phyloP scores from a whole-genome alignment of 2,329 filamentous ascomycete genomes.

The Ceratocystis smalleyi region DNA sequence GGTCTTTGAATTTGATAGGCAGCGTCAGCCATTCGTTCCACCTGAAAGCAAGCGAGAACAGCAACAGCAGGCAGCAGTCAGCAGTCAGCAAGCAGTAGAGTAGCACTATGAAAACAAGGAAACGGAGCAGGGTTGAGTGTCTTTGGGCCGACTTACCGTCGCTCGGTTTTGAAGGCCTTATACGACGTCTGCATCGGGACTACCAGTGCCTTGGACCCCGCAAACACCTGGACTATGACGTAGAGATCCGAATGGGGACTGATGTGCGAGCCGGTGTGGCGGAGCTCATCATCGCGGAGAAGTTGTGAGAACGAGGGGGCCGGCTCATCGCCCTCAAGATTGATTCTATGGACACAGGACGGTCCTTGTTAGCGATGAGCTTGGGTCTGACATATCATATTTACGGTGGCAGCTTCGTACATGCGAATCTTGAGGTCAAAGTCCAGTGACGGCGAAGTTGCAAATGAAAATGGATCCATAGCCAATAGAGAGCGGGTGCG shows the following conservation, averaged over 20 bases:
- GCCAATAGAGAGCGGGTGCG: neutral
- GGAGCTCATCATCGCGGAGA: slow-evolving; percentile 60
- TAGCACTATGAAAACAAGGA: neutral
- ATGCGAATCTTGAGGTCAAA: slow-evolving; percentile 55
- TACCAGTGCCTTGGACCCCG: slow-evolving; percentile 85
- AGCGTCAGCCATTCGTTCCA: slow-evolving; percentile 97
- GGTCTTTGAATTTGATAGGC: slow-evolving; percentile 67
- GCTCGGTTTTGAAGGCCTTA: slow-evolving; percentile 66
- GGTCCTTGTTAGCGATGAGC: neutral
- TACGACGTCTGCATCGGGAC: slow-evolving; percentile 87
- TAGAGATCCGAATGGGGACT: slow-evolving; percentile 77
- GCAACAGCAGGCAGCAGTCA: neutral
- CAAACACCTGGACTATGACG: slow-evolving; percentile 85
- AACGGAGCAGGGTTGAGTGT: neutral
- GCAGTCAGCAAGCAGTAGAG: neutral
- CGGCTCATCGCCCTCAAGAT: slow-evolving; percentile 32
- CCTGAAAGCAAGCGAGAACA: slow-evolving; percentile 25
- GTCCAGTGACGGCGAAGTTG: slow-evolving; percentile 69
- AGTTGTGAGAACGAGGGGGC: slow-evolving; percentile 47
- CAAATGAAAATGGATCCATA: slow-evolving; percentile 96
- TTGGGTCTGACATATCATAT: too few species aligned
- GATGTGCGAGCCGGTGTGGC: slow-evolving; percentile 74
- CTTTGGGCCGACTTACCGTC: slow-evolving; percentile 30
- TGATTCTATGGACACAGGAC: slow-evolving; percentile 26
- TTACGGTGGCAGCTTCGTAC: slow-evolving; percentile 26